These are phyloP conservation scores for Phascolomyces articulosus DNA, from an alignment of 371 early-diverging fungal genomes.

Conservation along the genomic window DNA sequence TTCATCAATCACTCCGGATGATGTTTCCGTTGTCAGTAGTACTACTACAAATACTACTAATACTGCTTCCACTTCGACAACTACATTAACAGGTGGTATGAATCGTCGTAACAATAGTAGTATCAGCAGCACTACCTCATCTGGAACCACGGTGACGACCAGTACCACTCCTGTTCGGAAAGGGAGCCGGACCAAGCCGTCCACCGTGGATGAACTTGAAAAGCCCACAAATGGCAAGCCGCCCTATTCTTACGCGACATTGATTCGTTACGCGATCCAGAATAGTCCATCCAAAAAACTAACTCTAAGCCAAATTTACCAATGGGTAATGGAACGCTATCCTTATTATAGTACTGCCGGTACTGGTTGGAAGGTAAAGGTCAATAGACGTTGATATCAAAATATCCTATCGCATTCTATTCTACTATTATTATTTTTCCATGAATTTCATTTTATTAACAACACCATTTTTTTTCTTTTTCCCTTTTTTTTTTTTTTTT, in stretches of 20 bases:
- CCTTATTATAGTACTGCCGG: slow-evolving; percentile 75
- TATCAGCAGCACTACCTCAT: background rate
- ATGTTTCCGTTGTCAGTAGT: slow-evolving; percentile 1
- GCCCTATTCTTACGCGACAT: slow-evolving; percentile 82
- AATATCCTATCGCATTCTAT: background rate
- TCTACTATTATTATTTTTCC: background rate
- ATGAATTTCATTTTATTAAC: background rate
- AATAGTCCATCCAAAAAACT: slow-evolving; percentile 66
- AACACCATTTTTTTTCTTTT: slow-evolving; percentile 1
- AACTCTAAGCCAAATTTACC: slow-evolving; percentile 88
- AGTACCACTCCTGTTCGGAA: background rate
- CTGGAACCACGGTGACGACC: background rate
- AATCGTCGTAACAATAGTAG: background rate
- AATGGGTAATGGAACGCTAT: slow-evolving; percentile 78
- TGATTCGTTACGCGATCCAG: slow-evolving; percentile 87
- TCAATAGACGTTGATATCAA: background rate
- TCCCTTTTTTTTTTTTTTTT: slow-evolving; percentile 5
- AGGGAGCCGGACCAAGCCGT: slow-evolving; percentile 1
- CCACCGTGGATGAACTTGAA: background rate
- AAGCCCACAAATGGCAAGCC: slow-evolving; percentile 55
- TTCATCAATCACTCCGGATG: background rate
- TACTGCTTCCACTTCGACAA: background rate
- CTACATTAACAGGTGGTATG: background rate
- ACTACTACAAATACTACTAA: background rate
- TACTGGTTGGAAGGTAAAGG: slow-evolving; percentile 76